A percentile compares a stretch with the other conserved stretches of the same genome.
Conservation (phyloP, 805 yeast species). For the Kuraishia hungarica region DNA sequence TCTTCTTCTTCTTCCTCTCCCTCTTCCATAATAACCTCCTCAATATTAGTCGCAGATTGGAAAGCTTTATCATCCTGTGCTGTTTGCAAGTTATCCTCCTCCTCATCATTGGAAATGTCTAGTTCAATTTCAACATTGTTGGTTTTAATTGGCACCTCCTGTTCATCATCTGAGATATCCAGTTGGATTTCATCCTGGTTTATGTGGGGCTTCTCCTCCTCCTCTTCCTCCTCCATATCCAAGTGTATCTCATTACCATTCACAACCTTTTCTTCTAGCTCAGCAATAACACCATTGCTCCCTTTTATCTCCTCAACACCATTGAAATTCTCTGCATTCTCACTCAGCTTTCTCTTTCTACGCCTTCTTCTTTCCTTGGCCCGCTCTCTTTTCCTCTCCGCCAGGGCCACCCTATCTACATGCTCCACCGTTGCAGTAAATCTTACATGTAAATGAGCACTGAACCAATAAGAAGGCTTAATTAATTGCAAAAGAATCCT, state of each 20-base stretch:
- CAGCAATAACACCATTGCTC: slow-evolving; percentile 4
- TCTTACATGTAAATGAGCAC: slow-evolving; percentile 81
- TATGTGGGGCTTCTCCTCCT: slow-evolving; percentile 11
- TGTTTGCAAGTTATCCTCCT: neutral
- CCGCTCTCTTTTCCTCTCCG: slow-evolving; percentile 10
- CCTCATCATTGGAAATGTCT: slow-evolving; percentile 14
- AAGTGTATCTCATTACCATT: slow-evolving; percentile 20
- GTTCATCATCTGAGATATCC: slow-evolving; percentile 15
- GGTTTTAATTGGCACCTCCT: slow-evolving; percentile 4
- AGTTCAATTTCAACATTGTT: slow-evolving; percentile 25
- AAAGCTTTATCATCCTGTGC: too few species aligned
- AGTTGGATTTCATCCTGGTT: slow-evolving; percentile 27
- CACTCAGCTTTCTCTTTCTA: slow-evolving; percentile 2
- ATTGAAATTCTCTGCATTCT: slow-evolving; percentile 6
- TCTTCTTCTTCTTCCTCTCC: slow-evolving; percentile 2
- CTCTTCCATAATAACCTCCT: slow-evolving; percentile 6
- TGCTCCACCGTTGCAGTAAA: slow-evolving; percentile 51
- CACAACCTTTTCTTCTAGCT: slow-evolving; percentile 5
- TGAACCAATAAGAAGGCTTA: slow-evolving; percentile 71
- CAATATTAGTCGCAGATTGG: neutral
- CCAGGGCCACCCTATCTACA: slow-evolving; percentile 8
- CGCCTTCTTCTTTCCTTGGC: slow-evolving; percentile 8
- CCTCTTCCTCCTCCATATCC: slow-evolving; percentile 15
- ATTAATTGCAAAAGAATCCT: slow-evolving; percentile 42
- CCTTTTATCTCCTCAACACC: slow-evolving; percentile 6